Conservation (phyloP, 2,329 filamentous ascomycete genomes). For the Sporothrix pseudoabietina region DNA sequence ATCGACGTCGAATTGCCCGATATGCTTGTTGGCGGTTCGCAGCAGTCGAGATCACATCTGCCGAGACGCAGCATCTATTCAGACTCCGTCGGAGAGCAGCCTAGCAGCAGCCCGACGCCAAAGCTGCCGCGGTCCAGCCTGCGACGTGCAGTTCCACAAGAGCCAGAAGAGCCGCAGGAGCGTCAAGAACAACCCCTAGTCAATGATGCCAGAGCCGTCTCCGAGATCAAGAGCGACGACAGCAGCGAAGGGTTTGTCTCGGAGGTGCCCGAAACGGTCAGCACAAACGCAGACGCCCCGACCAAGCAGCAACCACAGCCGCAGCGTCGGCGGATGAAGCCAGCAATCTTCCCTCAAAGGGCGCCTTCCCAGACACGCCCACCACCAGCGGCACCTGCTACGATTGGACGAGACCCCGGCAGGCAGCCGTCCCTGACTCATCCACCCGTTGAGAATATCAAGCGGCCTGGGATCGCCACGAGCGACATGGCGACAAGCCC, state of each 20-base stretch:
- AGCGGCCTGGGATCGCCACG: not conserved
- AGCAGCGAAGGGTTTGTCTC: not conserved
- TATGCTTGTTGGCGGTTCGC: not conserved
- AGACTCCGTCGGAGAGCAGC: not conserved
- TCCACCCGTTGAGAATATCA: not conserved
- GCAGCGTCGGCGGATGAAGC: constrained; percentile 24
- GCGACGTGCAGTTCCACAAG: not conserved
- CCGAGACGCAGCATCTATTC: not conserved
- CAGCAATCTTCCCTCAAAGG: constrained; percentile 23
- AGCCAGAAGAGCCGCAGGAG: not conserved
- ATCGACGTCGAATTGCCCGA: constrained; percentile 7
- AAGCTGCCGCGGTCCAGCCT: not conserved
- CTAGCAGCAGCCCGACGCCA: constrained; percentile 11
- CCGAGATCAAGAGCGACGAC: not conserved
- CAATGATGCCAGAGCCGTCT: no score
- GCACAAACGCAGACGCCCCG: not conserved
- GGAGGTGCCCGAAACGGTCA: not conserved
- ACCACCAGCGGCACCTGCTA: not conserved
- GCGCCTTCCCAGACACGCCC: not conserved
- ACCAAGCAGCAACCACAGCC: not conserved
- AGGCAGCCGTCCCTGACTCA: not conserved
- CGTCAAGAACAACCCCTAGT: not conserved
- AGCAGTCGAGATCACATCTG: not conserved
- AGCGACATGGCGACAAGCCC: constrained; percentile 14
- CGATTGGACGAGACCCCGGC: not conserved